phyloP scores from a whole-genome alignment of 768 basidiomycete species.

The Leucocoprinus sp. region DNA sequence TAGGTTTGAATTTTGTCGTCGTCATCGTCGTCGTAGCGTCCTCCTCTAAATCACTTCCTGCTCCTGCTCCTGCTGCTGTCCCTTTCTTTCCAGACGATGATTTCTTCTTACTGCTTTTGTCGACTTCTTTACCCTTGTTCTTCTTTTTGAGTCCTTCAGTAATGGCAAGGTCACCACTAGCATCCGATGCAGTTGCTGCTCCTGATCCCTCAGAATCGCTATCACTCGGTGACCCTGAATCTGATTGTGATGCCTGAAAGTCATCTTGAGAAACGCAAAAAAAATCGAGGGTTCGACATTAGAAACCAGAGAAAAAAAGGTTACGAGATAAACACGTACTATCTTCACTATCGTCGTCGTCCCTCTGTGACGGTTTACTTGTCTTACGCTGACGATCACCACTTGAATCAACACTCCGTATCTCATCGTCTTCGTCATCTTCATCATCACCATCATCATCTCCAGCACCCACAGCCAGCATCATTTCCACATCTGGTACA shows the following conservation, averaged over 20 bases:
- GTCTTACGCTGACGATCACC: constrained; percentile 54
- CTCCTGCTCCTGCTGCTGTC: constrained; percentile 17
- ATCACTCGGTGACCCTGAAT: constrained; percentile 81
- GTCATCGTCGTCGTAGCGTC: constrained; percentile 33
- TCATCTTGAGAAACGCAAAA: constrained; percentile 64
- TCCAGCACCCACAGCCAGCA: constrained; percentile 54
- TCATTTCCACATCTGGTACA: constrained; percentile 77
- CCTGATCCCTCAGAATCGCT: constrained; percentile 61
- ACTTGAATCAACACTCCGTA: constrained; percentile 72
- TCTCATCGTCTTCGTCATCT: too few species aligned
- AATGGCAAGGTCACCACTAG: constrained; percentile 69
- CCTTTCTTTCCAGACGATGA: not conserved
- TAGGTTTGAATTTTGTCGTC: constrained; percentile 38
- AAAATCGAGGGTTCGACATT: not conserved
- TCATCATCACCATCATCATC: constrained; percentile 69
- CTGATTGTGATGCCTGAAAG: constrained; percentile 80
- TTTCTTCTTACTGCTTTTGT: constrained; percentile 18
- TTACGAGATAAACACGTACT: constrained; percentile 30
- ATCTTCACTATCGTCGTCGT: constrained; percentile 69
- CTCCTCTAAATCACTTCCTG: too few species aligned
- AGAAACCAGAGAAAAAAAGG: not conserved
- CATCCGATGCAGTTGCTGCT: constrained; percentile 77
- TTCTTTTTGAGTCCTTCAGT: constrained; percentile 37
- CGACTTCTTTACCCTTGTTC: constrained; percentile 32
- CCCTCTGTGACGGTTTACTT: constrained; percentile 30